phyloP scores from a whole-genome alignment of 2,329 filamentous ascomycete genomes.

The Mycogone perniciosa region DNA sequence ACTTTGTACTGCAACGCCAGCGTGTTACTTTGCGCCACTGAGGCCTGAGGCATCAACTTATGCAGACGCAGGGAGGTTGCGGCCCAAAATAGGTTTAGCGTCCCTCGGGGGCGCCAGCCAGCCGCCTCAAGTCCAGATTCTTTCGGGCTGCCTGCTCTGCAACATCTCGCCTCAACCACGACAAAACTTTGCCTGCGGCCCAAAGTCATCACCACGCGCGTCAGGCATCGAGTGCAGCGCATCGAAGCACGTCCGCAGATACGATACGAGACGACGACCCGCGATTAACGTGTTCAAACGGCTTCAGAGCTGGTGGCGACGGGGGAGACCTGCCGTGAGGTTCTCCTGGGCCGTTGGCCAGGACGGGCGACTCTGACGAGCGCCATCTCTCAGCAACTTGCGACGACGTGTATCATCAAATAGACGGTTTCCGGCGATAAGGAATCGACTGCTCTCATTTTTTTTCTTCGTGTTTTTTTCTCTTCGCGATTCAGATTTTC shows the following conservation, averaged over 20 bases:
- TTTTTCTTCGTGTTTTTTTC: conserved; percentile 18
- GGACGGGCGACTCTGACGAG: conserved; percentile 37
- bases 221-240: conserved; percentile 41
- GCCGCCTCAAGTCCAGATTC: conserved; percentile 39
- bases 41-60: conserved; percentile 23
- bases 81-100: conserved; percentile 29
- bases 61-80: conserved; percentile 15
- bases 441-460: conserved; percentile 18
- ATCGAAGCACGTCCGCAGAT: conserved; percentile 21
- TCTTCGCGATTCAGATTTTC: conserved; percentile 6
- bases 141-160: conserved; percentile 35
- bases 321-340: conserved; percentile 38
- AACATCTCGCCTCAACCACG: conserved; percentile 36
- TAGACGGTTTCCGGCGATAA: conserved; percentile 20
- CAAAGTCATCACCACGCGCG: conserved; percentile 46
- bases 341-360: conserved; percentile 43
- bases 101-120: conserved; percentile 22
- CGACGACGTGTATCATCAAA: conserved; percentile 29
- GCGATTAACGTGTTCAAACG: conserved; percentile 32
- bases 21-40: neutral
- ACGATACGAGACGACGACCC: conserved; percentile 28
- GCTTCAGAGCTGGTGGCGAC: conserved; percentile 39
- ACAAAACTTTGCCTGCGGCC: conserved; percentile 34
- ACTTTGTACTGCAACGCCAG: neutral
- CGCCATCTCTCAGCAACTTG: conserved; percentile 34